Percentiles rank a stretch among this genome's conserved stretches.
phyloP scores from a whole-genome alignment of 148 eudicot species.

The Rhododendron simsii region DNA sequence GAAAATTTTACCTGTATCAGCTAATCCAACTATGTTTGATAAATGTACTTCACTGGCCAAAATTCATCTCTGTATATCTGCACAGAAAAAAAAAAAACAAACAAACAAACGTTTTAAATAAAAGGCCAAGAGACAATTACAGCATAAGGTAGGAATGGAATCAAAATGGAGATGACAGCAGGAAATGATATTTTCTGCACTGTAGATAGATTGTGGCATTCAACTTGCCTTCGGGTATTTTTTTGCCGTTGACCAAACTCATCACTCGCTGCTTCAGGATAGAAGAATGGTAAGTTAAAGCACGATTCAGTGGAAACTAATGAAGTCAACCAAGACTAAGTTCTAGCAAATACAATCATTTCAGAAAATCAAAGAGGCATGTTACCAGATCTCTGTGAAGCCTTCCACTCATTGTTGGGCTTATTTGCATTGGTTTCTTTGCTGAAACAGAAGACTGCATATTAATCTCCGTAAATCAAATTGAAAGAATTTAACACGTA shows the following conservation, averaged over 20 bases:
- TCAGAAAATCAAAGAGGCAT: not conserved
- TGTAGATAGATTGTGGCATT: not conserved
- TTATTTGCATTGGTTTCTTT: constrained; percentile 49
- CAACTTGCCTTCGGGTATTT: constrained; percentile 77
- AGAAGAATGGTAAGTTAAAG: constrained; percentile 12
- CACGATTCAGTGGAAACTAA: not conserved
- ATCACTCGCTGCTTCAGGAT: constrained; percentile 56
- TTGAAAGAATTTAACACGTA: not conserved
- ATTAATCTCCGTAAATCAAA: not conserved
- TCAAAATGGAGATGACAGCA: not conserved
- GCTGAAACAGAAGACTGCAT: constrained; percentile 40
- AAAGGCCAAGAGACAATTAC: not conserved
- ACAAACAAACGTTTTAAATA: no score
- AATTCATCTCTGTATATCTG: constrained; percentile 95
- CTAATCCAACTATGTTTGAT: constrained; percentile 35
- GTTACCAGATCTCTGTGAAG: constrained; percentile 69
- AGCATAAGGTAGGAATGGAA: not conserved
- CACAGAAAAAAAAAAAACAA: not conserved
- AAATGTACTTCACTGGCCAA: constrained; percentile 63
- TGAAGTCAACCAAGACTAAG: not conserved
- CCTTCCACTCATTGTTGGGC: constrained; percentile 42
- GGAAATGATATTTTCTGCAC: not conserved
- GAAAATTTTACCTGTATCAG: constrained; percentile 23
- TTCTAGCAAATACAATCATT: not conserved
- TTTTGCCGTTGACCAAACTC: constrained; percentile 74